Evolutionary conservation across 257 asterid genomes (phyloP).

Genomic region (Ehretia macrophylla): DNA sequence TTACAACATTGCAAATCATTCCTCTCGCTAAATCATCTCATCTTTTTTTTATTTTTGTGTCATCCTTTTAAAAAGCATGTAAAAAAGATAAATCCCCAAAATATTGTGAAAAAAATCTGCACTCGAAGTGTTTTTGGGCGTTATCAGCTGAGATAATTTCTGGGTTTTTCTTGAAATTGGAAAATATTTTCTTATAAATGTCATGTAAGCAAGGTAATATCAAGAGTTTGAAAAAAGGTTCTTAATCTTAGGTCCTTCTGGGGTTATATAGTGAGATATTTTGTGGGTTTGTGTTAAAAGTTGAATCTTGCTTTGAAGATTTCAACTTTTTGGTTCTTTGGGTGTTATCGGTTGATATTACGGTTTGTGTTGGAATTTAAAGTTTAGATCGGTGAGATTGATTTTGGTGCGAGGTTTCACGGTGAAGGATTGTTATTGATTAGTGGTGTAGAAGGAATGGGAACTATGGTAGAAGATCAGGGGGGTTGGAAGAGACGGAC

Average conservation of each 20-base stretch:
- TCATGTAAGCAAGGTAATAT: neutral
- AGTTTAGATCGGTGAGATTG: neutral
- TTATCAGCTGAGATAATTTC: conserved; percentile 6
- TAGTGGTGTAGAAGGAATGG: neutral
- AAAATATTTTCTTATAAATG: neutral
- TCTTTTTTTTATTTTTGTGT: neutral
- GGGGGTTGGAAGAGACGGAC: conserved; percentile 41
- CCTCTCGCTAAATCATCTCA: conserved; percentile 74
- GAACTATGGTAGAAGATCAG: conserved; percentile 48
- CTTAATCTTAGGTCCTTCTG: too few species aligned
- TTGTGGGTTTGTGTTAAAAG: conserved; percentile 5
- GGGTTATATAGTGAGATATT: neutral
- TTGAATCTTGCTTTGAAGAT: conserved; percentile 7
- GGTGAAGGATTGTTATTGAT: neutral
- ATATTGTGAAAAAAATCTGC: neutral
- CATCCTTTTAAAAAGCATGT: neutral
- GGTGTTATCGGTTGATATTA: neutral
- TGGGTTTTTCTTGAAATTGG: conserved; percentile 9
- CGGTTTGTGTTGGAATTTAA: too few species aligned
- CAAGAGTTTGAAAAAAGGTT: neutral
- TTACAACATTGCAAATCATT: conserved; percentile 67
- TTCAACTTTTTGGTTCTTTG: neutral
- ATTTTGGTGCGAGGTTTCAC: neutral
- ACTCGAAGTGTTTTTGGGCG: conserved; percentile 2
- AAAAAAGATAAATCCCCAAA: neutral